These are phyloP conservation scores for Tetramitus jugosus DNA, from an alignment of 208 protist species.

Conservation along the genomic window DNA sequence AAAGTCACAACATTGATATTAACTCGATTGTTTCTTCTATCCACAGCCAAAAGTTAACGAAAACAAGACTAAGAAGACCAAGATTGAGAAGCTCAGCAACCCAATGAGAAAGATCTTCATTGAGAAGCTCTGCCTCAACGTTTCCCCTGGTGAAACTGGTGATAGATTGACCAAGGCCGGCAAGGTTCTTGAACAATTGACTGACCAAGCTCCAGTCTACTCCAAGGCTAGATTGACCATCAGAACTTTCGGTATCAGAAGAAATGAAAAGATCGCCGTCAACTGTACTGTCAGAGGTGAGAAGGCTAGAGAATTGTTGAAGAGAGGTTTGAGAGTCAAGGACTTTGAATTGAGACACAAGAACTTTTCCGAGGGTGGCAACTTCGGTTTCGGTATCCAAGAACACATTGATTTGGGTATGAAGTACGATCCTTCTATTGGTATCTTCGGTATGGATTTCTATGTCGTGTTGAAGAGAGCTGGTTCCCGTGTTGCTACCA, in stretches of 20 bases:
- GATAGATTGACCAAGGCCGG: slow-evolving; percentile 95
- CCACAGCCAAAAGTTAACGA: no score
- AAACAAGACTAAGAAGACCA: no score
- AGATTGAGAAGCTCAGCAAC: slow-evolving; percentile 75
- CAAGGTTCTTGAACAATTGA: slow-evolving; percentile 98
- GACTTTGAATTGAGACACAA: slow-evolving; percentile 95
- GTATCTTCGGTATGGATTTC: slow-evolving; percentile 97
- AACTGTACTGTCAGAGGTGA: slow-evolving; percentile 98
- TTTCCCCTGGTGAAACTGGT: slow-evolving; percentile 97
- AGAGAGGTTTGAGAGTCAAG: slow-evolving; percentile 97
- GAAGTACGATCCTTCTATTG: slow-evolving; percentile 99
- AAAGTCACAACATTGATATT: no score
- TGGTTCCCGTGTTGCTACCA: slow-evolving; percentile 86
- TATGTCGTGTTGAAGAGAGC: slow-evolving; percentile 96
- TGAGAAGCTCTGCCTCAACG: slow-evolving; percentile 98
- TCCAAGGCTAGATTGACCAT: slow-evolving; percentile 94
- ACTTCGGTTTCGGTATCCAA: slow-evolving; percentile 99
- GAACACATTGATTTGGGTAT: slow-evolving; percentile 99
- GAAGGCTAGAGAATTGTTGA: slow-evolving; percentile 97
- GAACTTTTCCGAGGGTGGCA: slow-evolving; percentile 92
- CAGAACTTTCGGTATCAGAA: slow-evolving; percentile 95
- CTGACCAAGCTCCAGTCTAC: slow-evolving; percentile 95
- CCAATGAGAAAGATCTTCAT: slow-evolving; percentile 94
- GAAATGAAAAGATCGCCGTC: slow-evolving; percentile 99
- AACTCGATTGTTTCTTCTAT: no score